phyloP scores from a whole-genome alignment of 108 stramenopile genomes.

The Nannochloropsis oceanica region DNA sequence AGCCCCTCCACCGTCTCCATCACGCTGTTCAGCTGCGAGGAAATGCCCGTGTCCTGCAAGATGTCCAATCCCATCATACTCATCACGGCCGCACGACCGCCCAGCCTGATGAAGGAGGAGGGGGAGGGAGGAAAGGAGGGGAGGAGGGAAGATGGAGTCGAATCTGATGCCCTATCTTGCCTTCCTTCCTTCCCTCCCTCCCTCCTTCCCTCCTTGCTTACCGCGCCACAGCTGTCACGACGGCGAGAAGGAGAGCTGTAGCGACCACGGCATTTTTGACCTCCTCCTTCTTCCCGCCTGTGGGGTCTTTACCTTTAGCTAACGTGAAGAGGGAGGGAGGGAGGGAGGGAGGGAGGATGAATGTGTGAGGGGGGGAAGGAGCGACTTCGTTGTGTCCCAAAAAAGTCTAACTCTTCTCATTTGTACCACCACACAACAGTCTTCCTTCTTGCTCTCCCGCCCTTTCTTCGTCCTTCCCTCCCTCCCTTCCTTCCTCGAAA shows the following conservation, averaged over 20 bases:
- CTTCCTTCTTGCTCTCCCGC: not conserved
- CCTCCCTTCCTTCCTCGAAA: not conserved
- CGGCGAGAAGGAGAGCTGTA: not conserved
- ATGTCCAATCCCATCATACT: constrained; percentile 62
- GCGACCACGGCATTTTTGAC: not conserved
- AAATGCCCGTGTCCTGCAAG: constrained; percentile 53
- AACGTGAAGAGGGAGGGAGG: not conserved
- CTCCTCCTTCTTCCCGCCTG: not conserved
- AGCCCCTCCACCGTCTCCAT: constrained; percentile 45
- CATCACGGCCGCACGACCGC: not conserved
- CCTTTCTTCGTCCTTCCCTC: not conserved
- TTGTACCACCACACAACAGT: not conserved
- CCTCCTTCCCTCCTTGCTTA: not conserved
- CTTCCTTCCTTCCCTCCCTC: not conserved
- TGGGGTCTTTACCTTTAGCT: not conserved
- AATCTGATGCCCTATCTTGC: not conserved
- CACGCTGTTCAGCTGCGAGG: constrained; percentile 50
- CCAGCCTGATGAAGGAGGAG: constrained; percentile 1
- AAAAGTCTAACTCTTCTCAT: too few relatives aligned
- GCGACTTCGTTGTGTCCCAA: too few relatives aligned
- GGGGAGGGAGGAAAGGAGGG: constrained; percentile 13
- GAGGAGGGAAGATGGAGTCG: not conserved
- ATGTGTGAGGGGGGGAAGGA: too few relatives aligned
- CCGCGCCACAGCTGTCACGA: not conserved
- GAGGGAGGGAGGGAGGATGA: too few relatives aligned